Evolutionary conservation across 176 grass and related monocot species (phyloP), one percentile per base, ranked within the genome.

Genomic region (Lolium perenne): DNA sequence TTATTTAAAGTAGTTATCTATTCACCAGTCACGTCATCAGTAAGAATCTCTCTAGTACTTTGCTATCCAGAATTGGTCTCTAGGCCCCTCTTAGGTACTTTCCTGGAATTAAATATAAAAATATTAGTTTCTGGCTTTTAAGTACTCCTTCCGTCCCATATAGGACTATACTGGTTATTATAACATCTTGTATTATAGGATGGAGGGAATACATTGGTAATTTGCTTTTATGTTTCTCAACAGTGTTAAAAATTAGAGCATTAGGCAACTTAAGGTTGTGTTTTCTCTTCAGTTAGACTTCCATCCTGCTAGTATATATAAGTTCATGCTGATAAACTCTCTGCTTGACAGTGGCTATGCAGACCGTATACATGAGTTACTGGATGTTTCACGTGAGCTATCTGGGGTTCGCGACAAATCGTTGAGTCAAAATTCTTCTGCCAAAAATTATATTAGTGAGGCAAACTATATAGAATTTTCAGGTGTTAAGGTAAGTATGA

Each of bases 401-500:
- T 92, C 93, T 79, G 85, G 82, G 45, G 87, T 58, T 50, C 74
- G 74, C 10, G 93, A 92, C 74, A 88, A 38, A 77, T 90, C 78
- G 40, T 74, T 83, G 38, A 77, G 26, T 60, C 85, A 82, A 80
- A 91, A 78, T 86, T 91, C 81, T 80, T 81, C 81, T 74, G 74
- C 66, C 61, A 79, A 66, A 56, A 98, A 98, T 83, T 98, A 89
- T 92, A 93, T 93, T 63, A 92, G 90, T 32, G 94, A 98, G 85
- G 97, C 94, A 77, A 96, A 86, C 67, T 94, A 96, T 83, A 98
- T 98, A 76, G 97, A 98, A 81, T 98, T 98, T 88, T 90, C 97
- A 82, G 90, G 84, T 82, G 97, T 98, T 38, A 96, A 95, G 91
- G 94, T 98, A 88, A 83, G 89, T 58, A 47, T 79, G 50, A 62